Percentiles rank a stretch among this genome's conserved stretches.
These are phyloP conservation scores for Paramecium sonneborni DNA, from an alignment of 73 alveolate genomes.

Conservation along the genomic window DNA sequence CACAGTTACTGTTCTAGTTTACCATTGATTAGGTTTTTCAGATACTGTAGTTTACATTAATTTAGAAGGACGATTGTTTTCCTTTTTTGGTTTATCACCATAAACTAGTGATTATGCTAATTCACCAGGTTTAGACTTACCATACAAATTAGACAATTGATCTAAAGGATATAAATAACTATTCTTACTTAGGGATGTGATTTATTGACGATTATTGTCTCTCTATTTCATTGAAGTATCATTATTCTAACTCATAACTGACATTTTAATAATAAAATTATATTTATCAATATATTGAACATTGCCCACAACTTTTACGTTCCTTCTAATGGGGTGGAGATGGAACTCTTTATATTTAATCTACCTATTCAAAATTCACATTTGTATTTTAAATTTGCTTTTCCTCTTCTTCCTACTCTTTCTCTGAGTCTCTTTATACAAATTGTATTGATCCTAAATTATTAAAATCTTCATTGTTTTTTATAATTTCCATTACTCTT, in stretches of 20 bases:
- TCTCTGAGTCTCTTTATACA: not conserved
- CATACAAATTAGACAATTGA: not conserved
- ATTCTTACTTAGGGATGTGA: slow-evolving; percentile 46
- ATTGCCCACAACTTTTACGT: not conserved
- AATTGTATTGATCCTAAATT: not conserved
- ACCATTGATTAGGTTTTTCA: not conserved
- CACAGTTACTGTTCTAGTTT: not conserved
- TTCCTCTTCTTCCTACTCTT: not conserved
- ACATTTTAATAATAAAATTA: slow-evolving; percentile 23
- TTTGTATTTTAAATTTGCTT: not conserved
- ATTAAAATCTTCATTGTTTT: too few relatives aligned
- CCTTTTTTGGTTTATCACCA: slow-evolving; percentile 53
- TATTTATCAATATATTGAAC: not conserved
- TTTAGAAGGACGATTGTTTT: slow-evolving; percentile 42
- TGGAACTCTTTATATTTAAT: not conserved
- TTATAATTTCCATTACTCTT: too few relatives aligned
- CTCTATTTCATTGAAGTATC: not conserved
- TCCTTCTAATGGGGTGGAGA: not conserved
- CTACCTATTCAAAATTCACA: too few relatives aligned
- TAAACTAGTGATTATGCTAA: slow-evolving; percentile 39
- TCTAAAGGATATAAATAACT: not conserved
- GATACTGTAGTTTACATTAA: not conserved
- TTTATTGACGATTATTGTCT: slow-evolving; percentile 22
- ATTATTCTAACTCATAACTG: slow-evolving; percentile 42
- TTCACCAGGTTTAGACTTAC: slow-evolving; percentile 37